Base-by-base conservation (phyloP, 2,329 filamentous ascomycete species). In the Ophiostoma australiae region DNA sequence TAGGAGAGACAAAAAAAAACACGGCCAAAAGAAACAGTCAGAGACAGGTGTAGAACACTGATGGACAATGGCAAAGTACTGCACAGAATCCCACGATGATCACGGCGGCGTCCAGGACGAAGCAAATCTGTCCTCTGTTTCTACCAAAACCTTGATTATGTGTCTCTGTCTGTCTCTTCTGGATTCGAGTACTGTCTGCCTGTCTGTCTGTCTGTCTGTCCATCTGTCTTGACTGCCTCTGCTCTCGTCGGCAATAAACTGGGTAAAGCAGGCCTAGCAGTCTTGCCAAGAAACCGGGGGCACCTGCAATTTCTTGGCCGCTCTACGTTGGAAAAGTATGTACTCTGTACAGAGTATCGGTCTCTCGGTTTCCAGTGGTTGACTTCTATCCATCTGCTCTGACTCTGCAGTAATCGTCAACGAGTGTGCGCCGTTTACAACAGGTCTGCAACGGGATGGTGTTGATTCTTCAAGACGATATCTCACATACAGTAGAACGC, bases 271-370 rank as follows among this genome's bases (percentile, higher is more conserved):
- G 27, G 27, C 23, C 23, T 23, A 31, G 7, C n/a, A 58, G 17
- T 27, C 10, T 63, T 63, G 58, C 58, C 58, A 63, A 63, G 58
- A 63, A 61, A 27, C n/a, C 55, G 55, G 27, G 55, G 58, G 27
- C 27, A 33, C 23, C 23, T 33, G 58, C 8, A 63, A 63, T 63
- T 63, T 63, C 58, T 35, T 63, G 58, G 55, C 55, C 23, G 20
- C 11, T 48, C 44, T 55, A 20, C 15, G 41, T 6, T 5, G 37
- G 10, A 17, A 20, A 5, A 17, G 41, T 17, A 5, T 44, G 41
- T n/a, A n/a, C n/a, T n/a, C n/a, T n/a, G n/a, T n/a, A n/a, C n/a
- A n/a, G n/a, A n/a, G n/a, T n/a, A n/a, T 13, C 6, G 5, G 13
- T 39, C 37, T 48, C 20, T 48, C 44, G n/a, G 17, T 48, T 7